Base-by-base conservation (phyloP, 345 rosid species). In the Eucalyptus regnans region DNA sequence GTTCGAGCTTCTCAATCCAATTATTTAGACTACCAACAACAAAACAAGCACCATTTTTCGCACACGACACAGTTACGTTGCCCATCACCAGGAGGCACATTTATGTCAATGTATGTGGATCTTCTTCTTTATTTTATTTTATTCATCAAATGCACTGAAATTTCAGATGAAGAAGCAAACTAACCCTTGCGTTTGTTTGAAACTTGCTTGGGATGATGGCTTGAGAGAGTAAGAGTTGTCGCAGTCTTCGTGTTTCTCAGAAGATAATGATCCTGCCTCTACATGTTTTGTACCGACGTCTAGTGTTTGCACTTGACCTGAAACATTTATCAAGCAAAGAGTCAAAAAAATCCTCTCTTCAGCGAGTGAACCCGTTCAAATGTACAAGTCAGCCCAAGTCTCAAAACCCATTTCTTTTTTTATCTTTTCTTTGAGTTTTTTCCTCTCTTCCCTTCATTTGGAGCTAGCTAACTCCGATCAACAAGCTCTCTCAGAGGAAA, bases 211-310 rank as follows among this genome's bases (percentile, higher is more conserved):
- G 66, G 87, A 89, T 87, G 89, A 91, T 86, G 79, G 88, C 89
- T 87, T 86, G 54, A 64, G 29, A 84, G 80, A 83, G 62, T 33
- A 12, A 71, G 48, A 52, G 29, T 52, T 23, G 64, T 31, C 7
- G 48, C 25, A 31, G 86, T 66, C 52, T 86, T 41, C 81, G 33
- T 80, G 31, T 23, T 88, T 88, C 89, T 88, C 91, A 49, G 89
- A 86, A 64, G 91, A 90, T 44, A 89, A 54, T 29, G 68, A 86
- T 88, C 91, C 87, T 88, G 90, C 92, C 71, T 88, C 88, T 64
- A 83, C 58, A 90, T 76, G 29, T 76, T 90, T 94, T 87, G 68
- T 88, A 8, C 90, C 87, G 88, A 83, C 79, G 91, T 88, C 86
- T 91, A 90, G 48, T 41, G 15, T 76, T 76, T 20, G 84, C 84